phyloP scores from a whole-genome alignment of 139 green algal species.

The Tetraselmis striata region DNA sequence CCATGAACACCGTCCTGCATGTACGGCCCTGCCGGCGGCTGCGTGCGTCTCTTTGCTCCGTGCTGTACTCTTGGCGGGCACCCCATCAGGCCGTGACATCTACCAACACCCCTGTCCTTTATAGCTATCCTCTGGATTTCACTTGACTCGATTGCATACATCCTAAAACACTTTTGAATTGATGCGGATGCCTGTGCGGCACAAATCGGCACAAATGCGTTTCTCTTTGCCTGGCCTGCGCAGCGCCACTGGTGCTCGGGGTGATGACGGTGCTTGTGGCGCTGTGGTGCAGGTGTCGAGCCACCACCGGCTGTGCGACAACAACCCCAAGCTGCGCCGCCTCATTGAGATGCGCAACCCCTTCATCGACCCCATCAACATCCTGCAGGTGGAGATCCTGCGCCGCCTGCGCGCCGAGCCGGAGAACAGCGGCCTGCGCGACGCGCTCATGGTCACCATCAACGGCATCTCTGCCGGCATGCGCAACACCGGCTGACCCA shows the following conservation, averaged over 20 bases:
- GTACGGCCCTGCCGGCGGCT: slow-evolving; percentile 17
- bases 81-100: too few species aligned
- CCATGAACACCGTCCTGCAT: slow-evolving; percentile 39
- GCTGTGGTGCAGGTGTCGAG: slow-evolving; percentile 50
- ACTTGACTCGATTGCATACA: neutral
- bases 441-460: slow-evolving; percentile 87
- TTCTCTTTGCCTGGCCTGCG: too few species aligned
- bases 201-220: neutral
- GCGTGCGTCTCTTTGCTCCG: neutral
- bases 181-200: neutral
- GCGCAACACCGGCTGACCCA: slow-evolving; percentile 92
- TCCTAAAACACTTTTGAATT: neutral
- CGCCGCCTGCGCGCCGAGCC: slow-evolving; percentile 55
- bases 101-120: neutral
- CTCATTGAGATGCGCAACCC: slow-evolving; percentile 81
- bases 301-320: slow-evolving; percentile 58
- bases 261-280: too few species aligned
- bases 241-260: too few species aligned
- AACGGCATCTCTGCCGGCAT: slow-evolving; percentile 96
- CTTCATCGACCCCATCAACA: slow-evolving; percentile 91
- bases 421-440: slow-evolving; percentile 44
- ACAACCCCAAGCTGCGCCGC: slow-evolving; percentile 67
- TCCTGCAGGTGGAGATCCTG: slow-evolving; percentile 85
- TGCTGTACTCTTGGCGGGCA: neutral
- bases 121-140: neutral